A percentile compares a stretch with the other conserved stretches of the same genome.
Conservation (phyloP, 129 eudicot species). For the Tagetes erecta region DNA sequence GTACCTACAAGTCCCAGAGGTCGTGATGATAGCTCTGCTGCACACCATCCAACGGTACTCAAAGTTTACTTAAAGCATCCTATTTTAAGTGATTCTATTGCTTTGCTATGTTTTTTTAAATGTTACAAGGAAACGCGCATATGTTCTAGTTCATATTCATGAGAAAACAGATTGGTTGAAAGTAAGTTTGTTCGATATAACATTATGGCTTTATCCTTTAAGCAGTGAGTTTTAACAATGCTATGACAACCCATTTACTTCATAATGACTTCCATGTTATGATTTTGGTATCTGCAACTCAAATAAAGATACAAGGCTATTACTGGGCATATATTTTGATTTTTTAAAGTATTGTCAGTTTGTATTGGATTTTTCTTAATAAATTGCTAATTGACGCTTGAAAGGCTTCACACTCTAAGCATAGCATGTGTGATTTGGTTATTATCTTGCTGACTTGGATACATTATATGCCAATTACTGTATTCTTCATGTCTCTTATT, state of each 20-base stretch:
- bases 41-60: slow-evolving; percentile 75
- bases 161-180: slow-evolving; percentile 17
- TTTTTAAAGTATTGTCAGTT: background rate
- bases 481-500: background rate
- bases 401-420: slow-evolving; percentile 16
- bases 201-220: slow-evolving; percentile 19
- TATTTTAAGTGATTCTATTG: slow-evolving; percentile 5
- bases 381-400: background rate
- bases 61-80: background rate
- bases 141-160: slow-evolving; percentile 11
- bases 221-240: background rate
- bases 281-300: slow-evolving; percentile 8
- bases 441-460: slow-evolving; percentile 6
- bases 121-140: slow-evolving; percentile 12
- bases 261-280: slow-evolving; percentile 6
- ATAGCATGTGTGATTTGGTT: background rate
- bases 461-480: slow-evolving; percentile 8
- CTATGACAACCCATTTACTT: slow-evolving; percentile 17
- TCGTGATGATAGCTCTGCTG: slow-evolving; percentile 75
- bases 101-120: background rate
- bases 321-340: background rate
- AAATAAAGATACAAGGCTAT: background rate
- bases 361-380: slow-evolving; percentile 11
- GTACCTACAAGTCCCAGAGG: slow-evolving; percentile 90
- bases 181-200: slow-evolving; percentile 11